phyloP scores from a whole-genome alignment of 345 rosid genomes.

The Murraya paniculata region DNA sequence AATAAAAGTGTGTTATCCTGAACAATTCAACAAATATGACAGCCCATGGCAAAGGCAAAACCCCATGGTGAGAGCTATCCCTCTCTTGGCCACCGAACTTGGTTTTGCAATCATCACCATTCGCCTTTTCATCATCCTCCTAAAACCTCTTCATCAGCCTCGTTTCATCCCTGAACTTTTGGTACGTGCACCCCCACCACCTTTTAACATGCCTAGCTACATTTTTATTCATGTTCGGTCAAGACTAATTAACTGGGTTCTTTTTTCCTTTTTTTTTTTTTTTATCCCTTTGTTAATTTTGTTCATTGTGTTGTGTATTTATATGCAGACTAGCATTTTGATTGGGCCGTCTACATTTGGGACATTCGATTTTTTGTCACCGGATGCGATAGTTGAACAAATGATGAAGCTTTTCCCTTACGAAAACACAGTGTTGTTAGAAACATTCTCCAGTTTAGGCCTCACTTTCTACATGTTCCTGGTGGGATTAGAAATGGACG shows the following conservation, averaged over 20 bases:
- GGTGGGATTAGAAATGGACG: constrained; percentile 61
- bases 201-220: background rate
- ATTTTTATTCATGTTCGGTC: background rate
- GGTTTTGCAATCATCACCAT: constrained; percentile 6
- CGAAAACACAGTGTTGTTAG: constrained; percentile 21
- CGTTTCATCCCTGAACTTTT: constrained; percentile 27
- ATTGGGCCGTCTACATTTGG: background rate
- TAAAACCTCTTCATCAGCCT: constrained; percentile 32
- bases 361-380: background rate
- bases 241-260: background rate
- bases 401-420: background rate
- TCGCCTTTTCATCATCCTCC: constrained; percentile 19
- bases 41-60: constrained; percentile 25
- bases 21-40: background rate
- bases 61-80: constrained; percentile 23
- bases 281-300: background rate
- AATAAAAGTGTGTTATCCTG: background rate
- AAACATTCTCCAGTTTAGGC: constrained; percentile 54
- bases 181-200: constrained; percentile 15
- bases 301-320: background rate
- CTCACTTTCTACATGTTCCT: constrained; percentile 58
- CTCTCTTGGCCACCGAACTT: constrained; percentile 24
- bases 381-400: background rate
- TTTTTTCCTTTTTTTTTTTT: background rate
- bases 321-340: constrained; percentile 7